Evolutionary conservation across 257 asterid species (phyloP).

Genomic region (Galeopsis tetrahit): DNA sequence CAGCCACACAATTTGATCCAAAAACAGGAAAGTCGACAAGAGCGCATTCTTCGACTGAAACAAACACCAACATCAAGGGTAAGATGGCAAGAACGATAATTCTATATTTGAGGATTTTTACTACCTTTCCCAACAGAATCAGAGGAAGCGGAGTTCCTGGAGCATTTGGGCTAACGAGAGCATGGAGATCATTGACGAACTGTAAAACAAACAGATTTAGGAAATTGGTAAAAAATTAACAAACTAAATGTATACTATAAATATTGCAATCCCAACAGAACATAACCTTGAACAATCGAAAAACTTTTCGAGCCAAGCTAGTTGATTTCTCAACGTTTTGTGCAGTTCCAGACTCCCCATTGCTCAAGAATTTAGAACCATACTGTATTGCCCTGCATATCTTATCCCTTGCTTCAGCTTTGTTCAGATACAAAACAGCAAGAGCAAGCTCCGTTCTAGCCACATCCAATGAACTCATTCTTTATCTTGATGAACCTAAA

Average conservation of each 20-base stretch:
- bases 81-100: not conserved
- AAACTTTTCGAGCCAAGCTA: conserved; percentile 94
- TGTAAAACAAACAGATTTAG: conserved; percentile 38
- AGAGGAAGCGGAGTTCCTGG: conserved; percentile 92
- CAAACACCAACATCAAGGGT: conserved; percentile 20
- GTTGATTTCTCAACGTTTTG: conserved; percentile 93
- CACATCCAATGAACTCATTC: conserved; percentile 78
- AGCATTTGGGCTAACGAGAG: conserved; percentile 79
- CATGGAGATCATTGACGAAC: conserved; percentile 94
- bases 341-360: conserved; percentile 91
- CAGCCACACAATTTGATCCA: conserved; percentile 95
- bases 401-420: conserved; percentile 99
- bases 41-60: conserved; percentile 92
- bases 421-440: conserved; percentile 86
- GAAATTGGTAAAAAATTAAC: not conserved
- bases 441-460: conserved; percentile 93
- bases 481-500: conserved; percentile 45
- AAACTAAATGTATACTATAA: not conserved
- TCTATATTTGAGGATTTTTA: not conserved
- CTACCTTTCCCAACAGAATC: conserved; percentile 87
- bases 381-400: conserved; percentile 98
- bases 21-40: conserved; percentile 84
- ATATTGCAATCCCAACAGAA: not conserved
- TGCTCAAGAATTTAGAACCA: conserved; percentile 92
- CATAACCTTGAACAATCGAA: conserved; percentile 89